Conservation (phyloP, 2,329 filamentous ascomycete species). For the Aspergillus puulaauensis region DNA sequence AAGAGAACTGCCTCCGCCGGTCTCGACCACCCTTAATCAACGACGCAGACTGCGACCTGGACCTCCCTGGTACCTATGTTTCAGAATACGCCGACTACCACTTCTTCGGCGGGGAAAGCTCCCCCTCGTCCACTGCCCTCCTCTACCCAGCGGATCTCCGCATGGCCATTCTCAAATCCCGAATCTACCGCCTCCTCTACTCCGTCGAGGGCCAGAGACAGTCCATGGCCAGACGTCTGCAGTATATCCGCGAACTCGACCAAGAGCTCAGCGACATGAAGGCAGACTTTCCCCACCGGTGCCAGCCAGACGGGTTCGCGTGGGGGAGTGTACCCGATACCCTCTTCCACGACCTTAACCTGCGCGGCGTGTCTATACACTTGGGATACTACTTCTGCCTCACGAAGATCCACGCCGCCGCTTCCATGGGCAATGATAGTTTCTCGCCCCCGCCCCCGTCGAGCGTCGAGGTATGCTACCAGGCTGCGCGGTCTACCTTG, state of each 20-base stretch:
- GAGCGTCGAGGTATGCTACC: constrained; percentile 25
- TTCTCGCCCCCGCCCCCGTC: constrained; percentile 16
- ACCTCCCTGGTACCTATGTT: constrained; percentile 21
- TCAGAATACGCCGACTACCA: constrained; percentile 19
- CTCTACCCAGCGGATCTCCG: constrained; percentile 26
- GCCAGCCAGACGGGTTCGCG: constrained; percentile 19
- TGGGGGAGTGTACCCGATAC: constrained; percentile 17
- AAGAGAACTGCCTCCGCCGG: constrained; percentile 23
- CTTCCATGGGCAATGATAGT: not conserved
- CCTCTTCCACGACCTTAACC: constrained; percentile 25
- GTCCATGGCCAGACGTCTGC: constrained; percentile 19
- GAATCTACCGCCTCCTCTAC: constrained; percentile 22
- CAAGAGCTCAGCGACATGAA: constrained; percentile 22
- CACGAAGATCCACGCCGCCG: constrained; percentile 23
- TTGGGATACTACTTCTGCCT: constrained; percentile 28
- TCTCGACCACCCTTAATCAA: constrained; percentile 23
- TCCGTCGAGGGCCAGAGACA: constrained; percentile 12
- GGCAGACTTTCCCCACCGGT: constrained; percentile 17
- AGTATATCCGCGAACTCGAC: constrained; percentile 27
- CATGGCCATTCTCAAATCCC: constrained; percentile 23
- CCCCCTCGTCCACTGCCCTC: constrained; percentile 16
- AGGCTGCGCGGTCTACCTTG: constrained; percentile 23
- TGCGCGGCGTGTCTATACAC: constrained; percentile 24
- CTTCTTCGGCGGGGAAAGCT: constrained; percentile 14
- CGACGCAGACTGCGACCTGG: constrained; percentile 23